Conservation (phyloP, 495 filamentous ascomycete species). For the Daldinia bambusicola region DNA sequence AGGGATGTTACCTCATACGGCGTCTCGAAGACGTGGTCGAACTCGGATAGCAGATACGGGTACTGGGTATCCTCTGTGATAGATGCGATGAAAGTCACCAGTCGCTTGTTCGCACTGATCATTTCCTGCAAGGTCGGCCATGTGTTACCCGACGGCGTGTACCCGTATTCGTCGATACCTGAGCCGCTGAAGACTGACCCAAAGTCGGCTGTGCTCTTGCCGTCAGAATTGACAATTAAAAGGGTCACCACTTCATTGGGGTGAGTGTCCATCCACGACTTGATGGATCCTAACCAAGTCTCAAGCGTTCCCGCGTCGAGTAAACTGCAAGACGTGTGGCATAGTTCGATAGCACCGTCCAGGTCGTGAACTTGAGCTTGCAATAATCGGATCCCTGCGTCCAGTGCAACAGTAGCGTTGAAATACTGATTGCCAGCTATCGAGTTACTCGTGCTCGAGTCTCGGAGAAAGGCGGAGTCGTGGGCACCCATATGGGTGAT, state of each 20-base stretch:
- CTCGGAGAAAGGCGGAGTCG: constrained; percentile 71
- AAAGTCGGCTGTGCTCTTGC: constrained; percentile 59
- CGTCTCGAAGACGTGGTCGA: constrained; percentile 77
- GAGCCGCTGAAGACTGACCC: constrained; percentile 63
- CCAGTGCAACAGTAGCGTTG: constrained; percentile 70
- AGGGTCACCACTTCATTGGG: constrained; percentile 76
- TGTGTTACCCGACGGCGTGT: constrained; percentile 54
- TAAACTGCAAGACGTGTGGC: constrained; percentile 72
- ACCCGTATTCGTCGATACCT: constrained; percentile 69
- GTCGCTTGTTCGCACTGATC: constrained; percentile 67
- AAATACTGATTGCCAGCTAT: constrained; percentile 73
- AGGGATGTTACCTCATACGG: constrained; percentile 68
- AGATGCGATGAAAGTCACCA: constrained; percentile 71
- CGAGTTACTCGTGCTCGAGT: constrained; percentile 61
- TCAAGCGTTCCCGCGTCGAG: constrained; percentile 71
- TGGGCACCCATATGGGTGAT: constrained; percentile 77
- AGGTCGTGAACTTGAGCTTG: constrained; percentile 73
- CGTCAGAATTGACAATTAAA: constrained; percentile 74
- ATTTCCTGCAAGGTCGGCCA: constrained; percentile 75
- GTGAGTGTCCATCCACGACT: constrained; percentile 71
- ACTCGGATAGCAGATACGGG: constrained; percentile 76
- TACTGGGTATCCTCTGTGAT: constrained; percentile 59
- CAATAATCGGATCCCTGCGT: constrained; percentile 74
- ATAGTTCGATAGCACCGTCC: constrained; percentile 65
- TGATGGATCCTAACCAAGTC: constrained; percentile 66